These are phyloP conservation scores for Acephala macrosclerotiorum DNA, from an alignment of 2,329 filamentous ascomycete species.

Conservation along the genomic window DNA sequence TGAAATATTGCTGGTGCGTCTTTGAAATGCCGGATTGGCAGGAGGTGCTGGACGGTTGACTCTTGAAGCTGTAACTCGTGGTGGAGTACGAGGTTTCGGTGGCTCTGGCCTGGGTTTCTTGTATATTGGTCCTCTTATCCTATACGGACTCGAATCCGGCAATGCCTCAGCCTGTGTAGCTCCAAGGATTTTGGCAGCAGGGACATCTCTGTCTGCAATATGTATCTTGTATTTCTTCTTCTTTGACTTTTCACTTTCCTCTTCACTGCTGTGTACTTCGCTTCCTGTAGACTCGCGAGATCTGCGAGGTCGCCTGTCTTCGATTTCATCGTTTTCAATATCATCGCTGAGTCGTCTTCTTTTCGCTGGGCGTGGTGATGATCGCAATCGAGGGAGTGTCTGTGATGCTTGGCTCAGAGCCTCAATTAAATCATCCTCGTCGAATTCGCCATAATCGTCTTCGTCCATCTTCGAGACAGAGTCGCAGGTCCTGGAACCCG, in stretches of 20 bases:
- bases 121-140: constrained; percentile 58
- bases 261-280: constrained; percentile 23
- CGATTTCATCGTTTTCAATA: constrained; percentile 25
- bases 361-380: constrained; percentile 45
- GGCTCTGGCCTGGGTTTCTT: constrained; percentile 49
- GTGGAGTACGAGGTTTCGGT: constrained; percentile 30
- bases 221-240: constrained; percentile 44
- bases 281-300: constrained; percentile 28
- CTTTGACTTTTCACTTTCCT: constrained; percentile 32
- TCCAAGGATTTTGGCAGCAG: constrained; percentile 37
- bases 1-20: constrained; percentile 13
- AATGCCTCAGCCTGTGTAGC: constrained; percentile 43
- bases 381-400: constrained; percentile 40
- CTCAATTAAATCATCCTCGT: constrained; percentile 70
- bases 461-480: constrained; percentile 44
- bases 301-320: constrained; percentile 18
- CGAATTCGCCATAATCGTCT: constrained; percentile 70
- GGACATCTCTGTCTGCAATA: constrained; percentile 36
- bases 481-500: not conserved
- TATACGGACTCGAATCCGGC: constrained; percentile 54
- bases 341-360: constrained; percentile 42
- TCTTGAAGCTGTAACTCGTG: constrained; percentile 23
- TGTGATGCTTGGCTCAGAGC: constrained; percentile 55
- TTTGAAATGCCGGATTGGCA: constrained; percentile 14
- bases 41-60: constrained; percentile 1